Conservation (phyloP, 2,329 filamentous ascomycete genomes). For the Stachybotrys elegans region DNA sequence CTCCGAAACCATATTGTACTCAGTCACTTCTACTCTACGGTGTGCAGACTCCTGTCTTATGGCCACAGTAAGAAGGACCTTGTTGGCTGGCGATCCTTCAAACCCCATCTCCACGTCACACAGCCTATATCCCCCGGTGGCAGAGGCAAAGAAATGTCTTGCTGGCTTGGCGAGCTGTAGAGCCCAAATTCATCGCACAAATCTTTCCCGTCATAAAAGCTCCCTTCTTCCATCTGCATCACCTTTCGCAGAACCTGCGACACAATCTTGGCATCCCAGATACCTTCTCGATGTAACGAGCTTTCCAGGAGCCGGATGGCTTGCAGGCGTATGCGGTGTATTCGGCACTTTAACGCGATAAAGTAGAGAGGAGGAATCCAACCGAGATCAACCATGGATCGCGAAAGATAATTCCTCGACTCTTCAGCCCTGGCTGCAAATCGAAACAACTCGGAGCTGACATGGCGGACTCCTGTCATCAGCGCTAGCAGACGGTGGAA, state of each 20-base stretch:
- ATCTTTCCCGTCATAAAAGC: background rate
- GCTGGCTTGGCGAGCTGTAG: background rate
- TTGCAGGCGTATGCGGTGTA: constrained; percentile 21
- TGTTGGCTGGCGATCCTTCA: background rate
- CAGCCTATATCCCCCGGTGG: background rate
- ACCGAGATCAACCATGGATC: constrained; percentile 34
- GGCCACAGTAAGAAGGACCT: background rate
- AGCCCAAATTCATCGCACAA: background rate
- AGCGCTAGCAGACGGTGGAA: constrained; percentile 28
- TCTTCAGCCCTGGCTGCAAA: constrained; percentile 8
- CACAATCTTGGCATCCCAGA: background rate
- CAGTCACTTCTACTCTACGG: too few relatives aligned
- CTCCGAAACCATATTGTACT: too few relatives aligned
- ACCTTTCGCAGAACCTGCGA: background rate
- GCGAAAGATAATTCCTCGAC: constrained; percentile 16
- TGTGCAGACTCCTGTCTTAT: too few relatives aligned
- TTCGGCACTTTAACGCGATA: constrained; percentile 40
- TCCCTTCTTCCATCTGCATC: background rate
- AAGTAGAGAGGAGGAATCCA: constrained; percentile 41
- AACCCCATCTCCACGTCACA: background rate
- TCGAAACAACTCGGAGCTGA: background rate
- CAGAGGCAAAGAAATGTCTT: background rate
- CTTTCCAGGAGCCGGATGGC: background rate
- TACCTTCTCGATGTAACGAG: background rate
- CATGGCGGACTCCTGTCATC: constrained; percentile 7